A percentile compares a stretch with the other conserved stretches of the same genome.
These are phyloP conservation scores for Pichia sp. DNA, from an alignment of 1,139 yeast species.

Conservation along the genomic window DNA sequence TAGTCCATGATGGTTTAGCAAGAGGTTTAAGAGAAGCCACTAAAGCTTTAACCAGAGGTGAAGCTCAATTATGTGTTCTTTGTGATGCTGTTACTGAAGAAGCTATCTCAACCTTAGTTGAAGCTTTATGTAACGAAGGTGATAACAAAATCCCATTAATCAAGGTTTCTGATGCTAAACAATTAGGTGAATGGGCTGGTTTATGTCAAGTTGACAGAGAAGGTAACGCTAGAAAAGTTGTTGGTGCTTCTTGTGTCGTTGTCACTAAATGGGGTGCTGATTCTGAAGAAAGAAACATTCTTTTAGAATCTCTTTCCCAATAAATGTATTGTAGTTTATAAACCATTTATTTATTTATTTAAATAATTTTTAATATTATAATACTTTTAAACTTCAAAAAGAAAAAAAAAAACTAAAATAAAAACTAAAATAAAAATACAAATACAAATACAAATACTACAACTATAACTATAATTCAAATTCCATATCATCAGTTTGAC, in stretches of 20 bases:
- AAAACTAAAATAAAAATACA: not conserved
- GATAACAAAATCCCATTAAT: slow-evolving; percentile 95
- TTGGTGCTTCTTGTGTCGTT: slow-evolving; percentile 99
- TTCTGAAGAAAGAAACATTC: slow-evolving; percentile 95
- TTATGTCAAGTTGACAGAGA: slow-evolving; percentile 99
- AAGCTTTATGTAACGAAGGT: slow-evolving; percentile 98
- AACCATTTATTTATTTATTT: not conserved
- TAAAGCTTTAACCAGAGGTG: slow-evolving; percentile 95
- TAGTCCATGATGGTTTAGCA: slow-evolving; percentile 99
- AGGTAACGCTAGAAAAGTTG: slow-evolving; percentile 99
- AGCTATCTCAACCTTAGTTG: slow-evolving; percentile 93
- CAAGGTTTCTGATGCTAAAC: slow-evolving; percentile 99
- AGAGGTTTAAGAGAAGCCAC: slow-evolving; percentile 99
- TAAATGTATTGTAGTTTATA: slow-evolving; percentile 38
- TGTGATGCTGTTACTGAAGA: slow-evolving; percentile 99
- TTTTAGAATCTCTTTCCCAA: slow-evolving; percentile 94
- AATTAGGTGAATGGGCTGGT: slow-evolving; percentile 99
- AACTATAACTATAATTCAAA: slow-evolving; percentile 5
- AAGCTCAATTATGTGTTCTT: slow-evolving; percentile 96
- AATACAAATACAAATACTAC: not conserved
- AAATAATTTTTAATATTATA: not conserved
- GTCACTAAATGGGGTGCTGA: slow-evolving; percentile 99
- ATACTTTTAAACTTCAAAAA: not conserved
- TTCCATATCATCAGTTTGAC: slow-evolving; percentile 7
- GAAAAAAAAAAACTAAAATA: too few species aligned